Conservation (phyloP, 257 asterid genomes). For the Fraxinus anomala region DNA sequence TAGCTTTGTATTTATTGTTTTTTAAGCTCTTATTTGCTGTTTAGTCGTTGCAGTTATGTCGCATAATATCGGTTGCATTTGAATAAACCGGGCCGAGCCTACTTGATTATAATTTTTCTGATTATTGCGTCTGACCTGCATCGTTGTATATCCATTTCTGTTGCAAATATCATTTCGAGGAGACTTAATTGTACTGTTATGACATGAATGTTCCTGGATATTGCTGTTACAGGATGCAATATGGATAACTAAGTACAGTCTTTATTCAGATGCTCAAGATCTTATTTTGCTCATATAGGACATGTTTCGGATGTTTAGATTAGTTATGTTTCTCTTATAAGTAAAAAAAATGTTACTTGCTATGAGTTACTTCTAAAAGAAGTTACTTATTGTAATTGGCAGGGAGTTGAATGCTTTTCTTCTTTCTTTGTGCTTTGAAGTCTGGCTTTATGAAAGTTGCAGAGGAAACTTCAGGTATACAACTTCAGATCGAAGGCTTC, state of each 20-base stretch:
- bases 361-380: background rate
- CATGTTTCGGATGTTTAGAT: too few species aligned
- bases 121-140: too few species aligned
- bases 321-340: too few species aligned
- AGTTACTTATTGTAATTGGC: background rate
- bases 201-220: background rate
- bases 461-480: background rate
- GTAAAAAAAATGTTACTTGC: too few species aligned
- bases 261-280: background rate
- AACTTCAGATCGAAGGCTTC: background rate
- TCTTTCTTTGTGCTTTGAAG: background rate
- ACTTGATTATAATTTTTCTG: too few species aligned
- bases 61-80: background rate
- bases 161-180: background rate
- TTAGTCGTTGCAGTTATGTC: background rate
- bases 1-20: background rate
- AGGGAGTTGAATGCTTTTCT: background rate
- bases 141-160: background rate
- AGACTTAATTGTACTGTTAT: background rate
- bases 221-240: background rate
- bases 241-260: background rate
- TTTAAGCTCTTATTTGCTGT: background rate
- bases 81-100: background rate
- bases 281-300: too few species aligned
- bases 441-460: background rate